Evolutionary conservation across 164 flowering plant species (phyloP).

Genomic region (Magnolia sinica): DNA sequence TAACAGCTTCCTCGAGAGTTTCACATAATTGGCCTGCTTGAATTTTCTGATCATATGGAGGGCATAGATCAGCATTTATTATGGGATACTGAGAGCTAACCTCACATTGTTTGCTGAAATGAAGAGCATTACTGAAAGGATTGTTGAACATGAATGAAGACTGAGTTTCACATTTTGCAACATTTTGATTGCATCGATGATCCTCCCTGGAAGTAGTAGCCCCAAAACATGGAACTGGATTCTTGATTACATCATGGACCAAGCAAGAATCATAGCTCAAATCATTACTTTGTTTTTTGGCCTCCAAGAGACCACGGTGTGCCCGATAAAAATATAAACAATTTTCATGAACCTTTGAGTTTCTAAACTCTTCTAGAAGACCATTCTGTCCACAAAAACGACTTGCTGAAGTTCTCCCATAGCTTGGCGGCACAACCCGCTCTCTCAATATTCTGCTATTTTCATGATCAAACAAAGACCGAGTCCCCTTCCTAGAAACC

Average conservation of each 20-base stretch:
- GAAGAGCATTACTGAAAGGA: neutral
- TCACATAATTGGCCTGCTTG: neutral
- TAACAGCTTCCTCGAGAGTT: slow-evolving; percentile 1
- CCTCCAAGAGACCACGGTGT: neutral
- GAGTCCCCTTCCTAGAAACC: slow-evolving; percentile 4
- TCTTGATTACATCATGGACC: neutral
- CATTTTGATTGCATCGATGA: slow-evolving; percentile 1
- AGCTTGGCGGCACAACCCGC: neutral
- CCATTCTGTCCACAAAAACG: neutral
- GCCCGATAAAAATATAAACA: neutral
- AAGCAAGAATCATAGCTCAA: neutral
- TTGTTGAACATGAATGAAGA: neutral
- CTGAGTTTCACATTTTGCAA: neutral
- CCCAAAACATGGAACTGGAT: neutral
- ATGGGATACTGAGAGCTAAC: neutral
- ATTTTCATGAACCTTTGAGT: neutral
- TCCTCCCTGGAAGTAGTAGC: neutral
- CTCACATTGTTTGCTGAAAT: neutral
- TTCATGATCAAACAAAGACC: slow-evolving; percentile 2
- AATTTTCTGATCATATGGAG: neutral
- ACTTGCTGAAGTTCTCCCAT: neutral
- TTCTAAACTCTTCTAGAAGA: neutral
- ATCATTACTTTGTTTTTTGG: neutral
- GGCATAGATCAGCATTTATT: neutral
- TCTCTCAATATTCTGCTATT: slow-evolving; percentile 3